A percentile compares a stretch with the other conserved stretches of the same genome.
These are phyloP conservation scores for Castanea crenata DNA, from an alignment of 306 rosid genomes.

Conservation along the genomic window DNA sequence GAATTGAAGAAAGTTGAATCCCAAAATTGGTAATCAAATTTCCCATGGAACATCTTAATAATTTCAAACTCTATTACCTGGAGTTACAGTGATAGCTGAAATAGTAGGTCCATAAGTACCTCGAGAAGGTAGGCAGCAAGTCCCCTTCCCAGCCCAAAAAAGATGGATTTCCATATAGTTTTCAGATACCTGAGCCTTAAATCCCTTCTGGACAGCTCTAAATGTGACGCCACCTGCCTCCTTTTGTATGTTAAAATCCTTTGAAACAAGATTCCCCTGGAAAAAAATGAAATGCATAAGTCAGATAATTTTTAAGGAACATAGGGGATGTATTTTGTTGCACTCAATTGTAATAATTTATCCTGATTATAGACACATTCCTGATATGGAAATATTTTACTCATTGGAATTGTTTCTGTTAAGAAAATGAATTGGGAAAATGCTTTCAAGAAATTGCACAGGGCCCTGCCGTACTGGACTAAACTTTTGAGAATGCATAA, in stretches of 20 bases:
- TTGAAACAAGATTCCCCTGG: slow-evolving; percentile 54
- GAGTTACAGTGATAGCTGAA: slow-evolving; percentile 69
- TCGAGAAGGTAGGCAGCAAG: slow-evolving; percentile 61
- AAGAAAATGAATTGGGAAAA: background rate
- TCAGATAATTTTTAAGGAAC: background rate
- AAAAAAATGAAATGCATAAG: background rate
- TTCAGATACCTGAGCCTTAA: slow-evolving; percentile 47
- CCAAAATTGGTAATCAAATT: background rate
- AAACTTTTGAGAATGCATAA: background rate
- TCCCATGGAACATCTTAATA: background rate
- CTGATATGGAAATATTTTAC: background rate
- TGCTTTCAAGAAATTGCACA: background rate
- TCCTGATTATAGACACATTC: background rate
- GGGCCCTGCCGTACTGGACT: background rate
- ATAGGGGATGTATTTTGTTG: background rate
- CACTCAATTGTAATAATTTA: background rate
- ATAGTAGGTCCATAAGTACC: slow-evolving; percentile 77
- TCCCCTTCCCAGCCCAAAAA: slow-evolving; percentile 91
- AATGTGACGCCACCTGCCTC: slow-evolving; percentile 56
- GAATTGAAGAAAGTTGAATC: background rate
- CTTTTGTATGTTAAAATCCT: slow-evolving; percentile 64
- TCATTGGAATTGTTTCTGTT: background rate
- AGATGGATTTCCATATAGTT: slow-evolving; percentile 75
- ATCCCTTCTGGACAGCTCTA: slow-evolving; percentile 34
- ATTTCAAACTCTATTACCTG: slow-evolving; percentile 46